Evolutionary conservation across 768 basidiomycete species (phyloP).

Genomic region (Artomyces pyxidatus): DNA sequence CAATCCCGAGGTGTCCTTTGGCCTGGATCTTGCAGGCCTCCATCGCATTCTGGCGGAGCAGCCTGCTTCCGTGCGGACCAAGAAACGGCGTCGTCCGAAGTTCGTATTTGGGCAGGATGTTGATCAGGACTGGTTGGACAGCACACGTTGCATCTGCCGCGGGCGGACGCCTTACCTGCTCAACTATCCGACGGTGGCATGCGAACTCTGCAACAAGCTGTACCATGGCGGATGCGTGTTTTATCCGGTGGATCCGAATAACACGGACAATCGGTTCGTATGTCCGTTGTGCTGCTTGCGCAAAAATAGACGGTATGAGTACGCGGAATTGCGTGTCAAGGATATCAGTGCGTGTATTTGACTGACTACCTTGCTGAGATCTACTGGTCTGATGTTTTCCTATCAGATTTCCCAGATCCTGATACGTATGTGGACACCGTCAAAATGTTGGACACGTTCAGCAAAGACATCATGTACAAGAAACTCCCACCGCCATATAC

Average conservation of each 20-base stretch:
- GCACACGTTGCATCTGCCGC: slow-evolving; percentile 75
- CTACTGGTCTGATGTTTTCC: slow-evolving; percentile 12
- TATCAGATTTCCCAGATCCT: slow-evolving; percentile 36
- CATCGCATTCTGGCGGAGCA: slow-evolving; percentile 74
- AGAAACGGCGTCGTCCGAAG: slow-evolving; percentile 52
- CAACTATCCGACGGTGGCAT: slow-evolving; percentile 56
- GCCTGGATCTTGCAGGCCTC: slow-evolving; percentile 73
- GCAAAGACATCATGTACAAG: slow-evolving; percentile 64
- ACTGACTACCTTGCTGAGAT: slow-evolving; percentile 7
- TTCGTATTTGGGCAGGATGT: slow-evolving; percentile 74
- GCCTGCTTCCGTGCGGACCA: slow-evolving; percentile 38
- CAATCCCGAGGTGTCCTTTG: slow-evolving; percentile 72
- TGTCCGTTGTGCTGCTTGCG: slow-evolving; percentile 77
- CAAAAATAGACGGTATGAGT: slow-evolving; percentile 62
- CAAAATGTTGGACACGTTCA: slow-evolving; percentile 67
- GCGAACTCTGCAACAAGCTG: slow-evolving; percentile 53
- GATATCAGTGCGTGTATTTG: slow-evolving; percentile 48
- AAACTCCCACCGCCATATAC: slow-evolving; percentile 55
- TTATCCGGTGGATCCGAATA: slow-evolving; percentile 41
- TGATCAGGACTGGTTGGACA: slow-evolving; percentile 65
- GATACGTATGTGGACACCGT: slow-evolving; percentile 65
- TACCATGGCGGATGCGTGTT: slow-evolving; percentile 78
- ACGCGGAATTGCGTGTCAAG: slow-evolving; percentile 69
- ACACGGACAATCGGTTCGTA: slow-evolving; percentile 36
- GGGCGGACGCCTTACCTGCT: slow-evolving; percentile 56